phyloP scores from a whole-genome alignment of 2,329 filamentous ascomycete genomes.

The Penicillium sp. region DNA sequence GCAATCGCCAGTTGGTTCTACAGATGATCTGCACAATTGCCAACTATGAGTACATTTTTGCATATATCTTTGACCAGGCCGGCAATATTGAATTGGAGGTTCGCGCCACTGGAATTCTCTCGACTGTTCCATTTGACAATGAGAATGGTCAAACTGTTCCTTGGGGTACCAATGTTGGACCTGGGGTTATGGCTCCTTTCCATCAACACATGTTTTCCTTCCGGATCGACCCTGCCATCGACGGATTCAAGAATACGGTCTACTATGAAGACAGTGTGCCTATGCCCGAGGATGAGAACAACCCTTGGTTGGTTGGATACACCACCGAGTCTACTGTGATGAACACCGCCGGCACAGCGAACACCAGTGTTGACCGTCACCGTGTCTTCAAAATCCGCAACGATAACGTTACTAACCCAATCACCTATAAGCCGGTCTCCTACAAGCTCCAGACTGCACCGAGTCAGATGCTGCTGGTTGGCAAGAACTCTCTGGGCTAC shows the following conservation, averaged over 20 bases:
- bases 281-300: constrained; percentile 55
- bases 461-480: constrained; percentile 60
- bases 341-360: constrained; percentile 48
- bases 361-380: constrained; percentile 50
- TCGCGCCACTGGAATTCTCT: constrained; percentile 67
- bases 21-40: constrained; percentile 65
- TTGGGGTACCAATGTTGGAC: constrained; percentile 68
- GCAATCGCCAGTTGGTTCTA: constrained; percentile 65
- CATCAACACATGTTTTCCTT: constrained; percentile 78
- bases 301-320: constrained; percentile 56
- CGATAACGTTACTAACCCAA: constrained; percentile 50
- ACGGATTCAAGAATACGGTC: constrained; percentile 56
- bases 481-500: constrained; percentile 48
- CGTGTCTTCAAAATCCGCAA: constrained; percentile 63
- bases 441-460: constrained; percentile 59
- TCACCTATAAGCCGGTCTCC: constrained; percentile 55
- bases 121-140: constrained; percentile 65
- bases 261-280: constrained; percentile 61
- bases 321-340: constrained; percentile 51
- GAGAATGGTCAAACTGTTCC: constrained; percentile 61
- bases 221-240: constrained; percentile 63
- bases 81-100: constrained; percentile 68
- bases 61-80: constrained; percentile 71
- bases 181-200: constrained; percentile 67
- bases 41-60: constrained; percentile 55